Conservation (phyloP, 108 stramenopile genomes). For the Nitzschia putrida region DNA sequence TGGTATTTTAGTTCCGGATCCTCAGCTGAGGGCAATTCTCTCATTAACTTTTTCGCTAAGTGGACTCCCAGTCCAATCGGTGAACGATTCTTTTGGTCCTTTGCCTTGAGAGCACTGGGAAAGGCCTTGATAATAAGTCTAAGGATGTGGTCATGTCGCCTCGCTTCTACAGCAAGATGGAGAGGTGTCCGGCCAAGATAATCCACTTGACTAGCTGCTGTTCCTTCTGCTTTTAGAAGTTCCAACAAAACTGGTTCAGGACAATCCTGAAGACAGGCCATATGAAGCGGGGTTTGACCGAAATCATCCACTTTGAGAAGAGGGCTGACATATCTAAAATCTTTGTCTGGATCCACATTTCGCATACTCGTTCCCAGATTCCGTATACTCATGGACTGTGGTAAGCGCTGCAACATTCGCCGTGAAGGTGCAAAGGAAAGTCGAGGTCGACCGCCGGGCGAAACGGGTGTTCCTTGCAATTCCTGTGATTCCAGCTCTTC, state of each 20-base stretch:
- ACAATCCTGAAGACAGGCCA: constrained; percentile 20
- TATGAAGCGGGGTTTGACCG: constrained; percentile 29
- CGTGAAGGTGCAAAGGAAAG: not conserved
- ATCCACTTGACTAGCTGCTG: constrained; percentile 18
- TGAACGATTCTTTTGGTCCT: constrained; percentile 20
- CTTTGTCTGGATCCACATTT: not conserved
- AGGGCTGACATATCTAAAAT: constrained; percentile 7
- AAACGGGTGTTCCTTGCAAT: not conserved
- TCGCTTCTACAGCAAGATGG: constrained; percentile 25
- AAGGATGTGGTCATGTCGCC: constrained; percentile 24
- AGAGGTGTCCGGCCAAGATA: constrained; percentile 20
- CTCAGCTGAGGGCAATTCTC: constrained; percentile 7
- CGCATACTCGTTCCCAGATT: not conserved
- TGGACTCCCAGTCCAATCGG: constrained; percentile 30
- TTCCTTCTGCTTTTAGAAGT: constrained; percentile 18
- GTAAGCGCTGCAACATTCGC: constrained; percentile 2
- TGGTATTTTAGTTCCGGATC: constrained; percentile 18
- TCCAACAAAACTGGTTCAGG: constrained; percentile 18
- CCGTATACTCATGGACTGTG: constrained; percentile 4
- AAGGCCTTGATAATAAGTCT: constrained; percentile 27
- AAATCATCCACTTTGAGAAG: constrained; percentile 24
- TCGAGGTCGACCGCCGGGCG: not conserved
- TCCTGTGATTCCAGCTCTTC: no score
- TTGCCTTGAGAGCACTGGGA: constrained; percentile 28
- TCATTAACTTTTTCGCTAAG: constrained; percentile 11